These are phyloP conservation scores for Phialophora tarda DNA, from an alignment of 2,329 filamentous ascomycete genomes.

Conservation along the genomic window DNA sequence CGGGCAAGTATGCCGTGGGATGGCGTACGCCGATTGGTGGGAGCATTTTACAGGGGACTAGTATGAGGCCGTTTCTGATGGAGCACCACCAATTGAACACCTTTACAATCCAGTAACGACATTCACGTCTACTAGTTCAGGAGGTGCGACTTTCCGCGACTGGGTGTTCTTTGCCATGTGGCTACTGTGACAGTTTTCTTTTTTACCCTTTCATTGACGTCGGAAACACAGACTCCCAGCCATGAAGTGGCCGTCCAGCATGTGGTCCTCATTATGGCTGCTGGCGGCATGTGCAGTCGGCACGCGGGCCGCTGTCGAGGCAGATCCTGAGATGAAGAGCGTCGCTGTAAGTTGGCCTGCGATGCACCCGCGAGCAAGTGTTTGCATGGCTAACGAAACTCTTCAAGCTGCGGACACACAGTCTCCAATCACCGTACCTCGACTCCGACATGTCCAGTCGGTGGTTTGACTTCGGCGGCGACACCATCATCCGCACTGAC, in stretches of 20 bases:
- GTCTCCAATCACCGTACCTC: conserved; percentile 83
- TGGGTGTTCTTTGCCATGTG: conserved; percentile 22
- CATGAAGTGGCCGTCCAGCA: conserved; percentile 32
- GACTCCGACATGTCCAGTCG: conserved; percentile 98
- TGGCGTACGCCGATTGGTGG: not conserved
- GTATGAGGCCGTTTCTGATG: conserved; percentile 12
- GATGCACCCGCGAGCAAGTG: not conserved
- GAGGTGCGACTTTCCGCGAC: conserved; percentile 11
- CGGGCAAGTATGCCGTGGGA: not conserved
- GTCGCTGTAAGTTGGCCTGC: conserved; percentile 66
- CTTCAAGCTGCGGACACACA: conserved; percentile 81
- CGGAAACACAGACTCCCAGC: conserved; percentile 1
- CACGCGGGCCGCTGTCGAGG: conserved; percentile 53
- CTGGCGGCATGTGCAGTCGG: conserved; percentile 45
- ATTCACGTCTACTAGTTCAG: conserved; percentile 5
- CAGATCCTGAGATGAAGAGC: conserved; percentile 63
- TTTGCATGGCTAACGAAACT: not conserved
- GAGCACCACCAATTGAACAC: conserved; percentile 16
- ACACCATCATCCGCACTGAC: conserved; percentile 79
- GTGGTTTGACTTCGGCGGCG: conserved; percentile 98
- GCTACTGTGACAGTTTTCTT: conserved; percentile 15
- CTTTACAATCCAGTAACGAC: conserved; percentile 8
- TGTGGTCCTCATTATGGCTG: conserved; percentile 38
- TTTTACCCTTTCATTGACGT: not conserved
- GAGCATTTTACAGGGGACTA: not conserved